Percentiles rank a stretch among this genome's conserved stretches.
Conservation (phyloP, 306 rosid genomes). For the Pachyrhizus erosus region DNA sequence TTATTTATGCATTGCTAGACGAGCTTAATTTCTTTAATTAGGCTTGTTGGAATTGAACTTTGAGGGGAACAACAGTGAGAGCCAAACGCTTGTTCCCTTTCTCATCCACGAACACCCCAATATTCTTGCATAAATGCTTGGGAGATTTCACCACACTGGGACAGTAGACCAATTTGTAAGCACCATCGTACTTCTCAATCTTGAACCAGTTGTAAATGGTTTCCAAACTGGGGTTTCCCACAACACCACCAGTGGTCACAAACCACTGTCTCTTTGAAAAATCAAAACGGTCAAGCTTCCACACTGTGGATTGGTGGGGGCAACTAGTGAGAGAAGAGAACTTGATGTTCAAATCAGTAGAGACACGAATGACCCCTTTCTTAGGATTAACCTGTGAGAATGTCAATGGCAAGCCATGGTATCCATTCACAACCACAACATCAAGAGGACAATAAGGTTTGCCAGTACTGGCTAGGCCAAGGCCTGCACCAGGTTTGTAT, state of each 20-base stretch:
- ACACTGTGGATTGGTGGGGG: slow-evolving; percentile 38
- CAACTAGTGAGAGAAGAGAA: slow-evolving; percentile 30
- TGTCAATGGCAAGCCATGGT: slow-evolving; percentile 42
- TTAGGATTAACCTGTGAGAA: slow-evolving; percentile 41
- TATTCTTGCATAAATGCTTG: slow-evolving; percentile 26
- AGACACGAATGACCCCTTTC: slow-evolving; percentile 42
- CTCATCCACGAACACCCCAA: slow-evolving; percentile 22
- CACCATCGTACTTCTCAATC: slow-evolving; percentile 51
- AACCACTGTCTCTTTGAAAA: slow-evolving; percentile 38
- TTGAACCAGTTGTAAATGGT: slow-evolving; percentile 58
- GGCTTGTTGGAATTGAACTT: slow-evolving; percentile 12
- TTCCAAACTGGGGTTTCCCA: slow-evolving; percentile 44
- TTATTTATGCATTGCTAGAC: background rate
- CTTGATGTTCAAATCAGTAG: slow-evolving; percentile 56
- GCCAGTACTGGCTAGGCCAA: background rate
- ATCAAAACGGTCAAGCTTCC: slow-evolving; percentile 49
- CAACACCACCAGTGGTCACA: slow-evolving; percentile 47
- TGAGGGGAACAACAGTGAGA: slow-evolving; percentile 25
- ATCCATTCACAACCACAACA: slow-evolving; percentile 43
- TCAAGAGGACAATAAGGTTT: slow-evolving; percentile 47
- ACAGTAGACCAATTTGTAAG: slow-evolving; percentile 60
- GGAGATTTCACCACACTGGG: slow-evolving; percentile 54
- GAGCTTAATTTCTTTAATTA: too few relatives aligned
- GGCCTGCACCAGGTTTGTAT: background rate
- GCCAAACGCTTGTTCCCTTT: slow-evolving; percentile 31